phyloP scores from a whole-genome alignment of 192 early-diverging fungal genomes.

The Funneliformis geosporum region DNA sequence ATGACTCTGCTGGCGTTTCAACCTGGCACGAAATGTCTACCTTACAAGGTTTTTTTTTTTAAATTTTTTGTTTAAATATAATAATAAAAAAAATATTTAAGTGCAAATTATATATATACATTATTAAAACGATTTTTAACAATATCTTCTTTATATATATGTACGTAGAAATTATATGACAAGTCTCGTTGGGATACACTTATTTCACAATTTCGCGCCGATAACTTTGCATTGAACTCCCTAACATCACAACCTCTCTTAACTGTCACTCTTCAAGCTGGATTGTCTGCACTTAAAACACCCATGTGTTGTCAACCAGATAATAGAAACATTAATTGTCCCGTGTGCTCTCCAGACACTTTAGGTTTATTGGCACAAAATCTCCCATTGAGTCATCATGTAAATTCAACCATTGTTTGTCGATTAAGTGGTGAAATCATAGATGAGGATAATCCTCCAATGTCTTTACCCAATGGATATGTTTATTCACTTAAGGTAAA shows the following conservation, averaged over 20 bases:
- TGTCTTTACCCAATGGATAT: slow-evolving; percentile 94
- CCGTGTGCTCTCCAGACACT: slow-evolving; percentile 84
- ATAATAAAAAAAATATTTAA: background rate
- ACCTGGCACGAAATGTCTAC: slow-evolving; percentile 71
- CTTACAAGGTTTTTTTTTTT: slow-evolving; percentile 68
- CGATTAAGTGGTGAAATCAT: slow-evolving; percentile 89
- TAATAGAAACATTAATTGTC: slow-evolving; percentile 91
- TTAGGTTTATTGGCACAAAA: slow-evolving; percentile 82
- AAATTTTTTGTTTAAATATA: background rate
- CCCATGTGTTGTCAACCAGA: slow-evolving; percentile 75
- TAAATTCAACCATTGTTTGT: slow-evolving; percentile 94
- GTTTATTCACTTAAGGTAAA: slow-evolving; percentile 87
- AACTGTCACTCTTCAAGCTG: slow-evolving; percentile 90
- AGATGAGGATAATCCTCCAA: slow-evolving; percentile 95
- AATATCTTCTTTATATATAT: slow-evolving; percentile 6
- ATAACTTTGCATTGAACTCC: slow-evolving; percentile 86
- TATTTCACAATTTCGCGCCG: slow-evolving; percentile 76
- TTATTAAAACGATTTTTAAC: background rate
- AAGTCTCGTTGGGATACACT: slow-evolving; percentile 75
- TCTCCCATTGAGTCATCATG: slow-evolving; percentile 91
- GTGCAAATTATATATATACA: background rate
- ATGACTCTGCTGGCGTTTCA: slow-evolving; percentile 89
- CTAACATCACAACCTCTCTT: slow-evolving; percentile 87
- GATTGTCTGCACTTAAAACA: slow-evolving; percentile 92
- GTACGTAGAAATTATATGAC: slow-evolving; percentile 67